phyloP scores from a whole-genome alignment of 495 filamentous ascomycete species.

The Podospora pseudoanserina region DNA sequence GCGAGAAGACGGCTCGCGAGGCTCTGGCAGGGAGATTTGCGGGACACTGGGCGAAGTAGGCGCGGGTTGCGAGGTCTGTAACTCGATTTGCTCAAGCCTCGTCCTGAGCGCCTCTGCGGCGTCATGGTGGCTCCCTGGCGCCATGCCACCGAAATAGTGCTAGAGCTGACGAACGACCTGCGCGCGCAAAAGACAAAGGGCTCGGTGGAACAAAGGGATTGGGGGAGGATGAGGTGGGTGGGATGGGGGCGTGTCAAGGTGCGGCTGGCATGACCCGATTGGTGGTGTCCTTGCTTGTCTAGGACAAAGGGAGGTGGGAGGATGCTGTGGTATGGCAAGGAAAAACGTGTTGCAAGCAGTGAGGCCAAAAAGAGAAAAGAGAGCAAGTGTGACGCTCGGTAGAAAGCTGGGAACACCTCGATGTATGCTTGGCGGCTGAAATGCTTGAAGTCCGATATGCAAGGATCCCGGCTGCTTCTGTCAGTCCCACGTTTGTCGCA shows the following conservation, averaged over 20 bases:
- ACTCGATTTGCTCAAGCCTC: constrained; percentile 27
- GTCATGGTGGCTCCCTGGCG: constrained; percentile 12
- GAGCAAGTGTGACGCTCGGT: background rate
- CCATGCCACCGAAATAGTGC: constrained; percentile 14
- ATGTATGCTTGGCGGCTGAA: background rate
- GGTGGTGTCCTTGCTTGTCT: background rate
- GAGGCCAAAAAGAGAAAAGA: background rate
- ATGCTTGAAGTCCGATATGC: background rate
- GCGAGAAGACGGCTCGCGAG: constrained; percentile 5
- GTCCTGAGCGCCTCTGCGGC: constrained; percentile 21
- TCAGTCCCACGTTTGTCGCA: background rate
- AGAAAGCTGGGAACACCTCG: background rate
- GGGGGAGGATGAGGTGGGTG: too few species aligned
- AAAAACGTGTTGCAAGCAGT: background rate
- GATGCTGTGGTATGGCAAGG: background rate
- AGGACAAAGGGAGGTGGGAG: background rate
- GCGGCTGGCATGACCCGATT: background rate
- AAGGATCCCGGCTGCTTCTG: background rate
- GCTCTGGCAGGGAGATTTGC: background rate
- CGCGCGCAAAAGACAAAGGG: background rate
- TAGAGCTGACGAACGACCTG: background rate
- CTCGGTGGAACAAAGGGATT: background rate
- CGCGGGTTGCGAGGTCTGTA: constrained; percentile 17
- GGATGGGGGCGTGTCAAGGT: background rate
- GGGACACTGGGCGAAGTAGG: background rate